These are phyloP conservation scores for Buddleja alternifolia DNA, from an alignment of 257 asterid genomes.

Conservation along the genomic window DNA sequence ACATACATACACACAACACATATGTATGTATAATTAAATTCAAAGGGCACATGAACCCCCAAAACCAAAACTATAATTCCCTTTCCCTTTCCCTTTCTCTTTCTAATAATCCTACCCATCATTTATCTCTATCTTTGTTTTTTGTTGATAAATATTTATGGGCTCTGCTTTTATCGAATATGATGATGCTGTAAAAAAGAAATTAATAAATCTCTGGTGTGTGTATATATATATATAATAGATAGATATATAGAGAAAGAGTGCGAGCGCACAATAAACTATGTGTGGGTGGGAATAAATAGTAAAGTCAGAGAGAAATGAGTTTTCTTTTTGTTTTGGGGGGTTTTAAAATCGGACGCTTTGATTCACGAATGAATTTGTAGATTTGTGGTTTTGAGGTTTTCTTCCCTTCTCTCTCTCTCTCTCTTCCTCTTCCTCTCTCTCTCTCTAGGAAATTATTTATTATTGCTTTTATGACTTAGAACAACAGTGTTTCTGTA, in stretches of 20 bases:
- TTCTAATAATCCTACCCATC: conserved; percentile 52
- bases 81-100: conserved; percentile 54
- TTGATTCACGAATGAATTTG: conserved; percentile 55
- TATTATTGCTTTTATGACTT: conserved; percentile 23
- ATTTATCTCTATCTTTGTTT: conserved; percentile 38
- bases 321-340: conserved; percentile 28
- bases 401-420: conserved; percentile 8
- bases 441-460: conserved; percentile 35
- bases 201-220: no score
- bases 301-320: conserved; percentile 35
- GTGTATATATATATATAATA: not conserved
- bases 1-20: no score
- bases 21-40: no score
- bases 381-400: conserved; percentile 36
- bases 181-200: conserved; percentile 45
- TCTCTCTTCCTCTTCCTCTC: conserved; percentile 1
- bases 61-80: conserved; percentile 36
- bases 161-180: conserved; percentile 38
- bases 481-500: no score
- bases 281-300: conserved; percentile 39
- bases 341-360: conserved; percentile 44
- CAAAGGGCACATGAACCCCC: conserved; percentile 39
- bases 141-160: conserved; percentile 29
- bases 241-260: conserved; percentile 7
- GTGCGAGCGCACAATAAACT: conserved; percentile 34